Conservation (phyloP, 2,329 filamentous ascomycete species). For the Ophiostoma ips region DNA sequence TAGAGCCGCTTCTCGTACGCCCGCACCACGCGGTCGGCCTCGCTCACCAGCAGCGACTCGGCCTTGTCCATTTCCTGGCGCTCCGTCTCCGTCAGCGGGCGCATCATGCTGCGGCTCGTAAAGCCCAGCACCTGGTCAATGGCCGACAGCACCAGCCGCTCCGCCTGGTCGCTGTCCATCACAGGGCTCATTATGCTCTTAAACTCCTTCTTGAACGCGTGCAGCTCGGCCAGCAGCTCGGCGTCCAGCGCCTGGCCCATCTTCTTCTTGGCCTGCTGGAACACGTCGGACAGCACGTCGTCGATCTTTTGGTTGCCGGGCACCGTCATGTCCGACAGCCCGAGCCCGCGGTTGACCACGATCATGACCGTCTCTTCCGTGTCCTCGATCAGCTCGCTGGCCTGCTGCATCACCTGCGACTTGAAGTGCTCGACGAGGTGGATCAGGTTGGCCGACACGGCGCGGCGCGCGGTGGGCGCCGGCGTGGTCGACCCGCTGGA, state of each 20-base stretch:
- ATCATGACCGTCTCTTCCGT: slow-evolving; percentile 37
- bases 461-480: slow-evolving; percentile 15
- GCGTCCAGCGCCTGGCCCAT: slow-evolving; percentile 19
- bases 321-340: slow-evolving; percentile 27
- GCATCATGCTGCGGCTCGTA: slow-evolving; percentile 26
- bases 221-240: slow-evolving; percentile 27
- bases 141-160: slow-evolving; percentile 34
- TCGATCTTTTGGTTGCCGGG: slow-evolving; percentile 31
- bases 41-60: slow-evolving; percentile 20
- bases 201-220: slow-evolving; percentile 33
- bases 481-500: neutral
- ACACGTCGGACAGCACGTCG: slow-evolving; percentile 32
- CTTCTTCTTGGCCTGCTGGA: slow-evolving; percentile 14
- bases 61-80: slow-evolving; percentile 19
- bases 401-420: slow-evolving; percentile 31
- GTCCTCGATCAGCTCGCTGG: slow-evolving; percentile 25
- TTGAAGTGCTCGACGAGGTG: slow-evolving; percentile 31
- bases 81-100: slow-evolving; percentile 15
- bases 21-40: slow-evolving; percentile 15
- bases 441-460: slow-evolving; percentile 31
- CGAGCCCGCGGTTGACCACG: slow-evolving; percentile 36
- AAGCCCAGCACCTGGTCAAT: slow-evolving; percentile 37
- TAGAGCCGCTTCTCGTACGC: slow-evolving; percentile 13
- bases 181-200: slow-evolving; percentile 27
- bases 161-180: slow-evolving; percentile 26